A percentile compares a stretch with the other conserved stretches of the same genome.
phyloP scores from a whole-genome alignment of 345 rosid genomes.

The Bruguiera parviflora region DNA sequence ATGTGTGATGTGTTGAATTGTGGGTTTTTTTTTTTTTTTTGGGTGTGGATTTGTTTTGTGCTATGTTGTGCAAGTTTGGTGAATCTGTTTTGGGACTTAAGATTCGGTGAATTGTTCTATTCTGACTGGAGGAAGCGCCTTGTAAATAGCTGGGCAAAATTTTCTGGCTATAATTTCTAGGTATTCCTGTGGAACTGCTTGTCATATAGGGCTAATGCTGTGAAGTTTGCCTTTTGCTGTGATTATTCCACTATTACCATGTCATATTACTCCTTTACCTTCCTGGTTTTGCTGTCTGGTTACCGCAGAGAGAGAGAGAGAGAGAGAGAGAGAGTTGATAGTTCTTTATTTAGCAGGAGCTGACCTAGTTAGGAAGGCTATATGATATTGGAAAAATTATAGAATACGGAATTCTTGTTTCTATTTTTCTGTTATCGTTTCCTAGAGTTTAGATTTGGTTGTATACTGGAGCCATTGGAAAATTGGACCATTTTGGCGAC shows the following conservation, averaged over 20 bases:
- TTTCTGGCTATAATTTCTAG: no score
- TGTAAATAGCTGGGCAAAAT: no score
- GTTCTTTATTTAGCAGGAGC: neutral
- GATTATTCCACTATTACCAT: neutral
- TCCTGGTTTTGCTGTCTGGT: no score
- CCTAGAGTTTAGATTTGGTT: neutral
- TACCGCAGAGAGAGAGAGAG: no score
- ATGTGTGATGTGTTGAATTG: slow-evolving; percentile 9
- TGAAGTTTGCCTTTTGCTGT: neutral
- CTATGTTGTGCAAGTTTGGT: neutral
- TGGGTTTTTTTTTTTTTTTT: neutral
- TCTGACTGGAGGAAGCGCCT: neutral
- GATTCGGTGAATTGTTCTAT: neutral
- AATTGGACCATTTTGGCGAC: neutral
- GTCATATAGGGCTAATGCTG: neutral
- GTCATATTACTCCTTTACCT: neutral
- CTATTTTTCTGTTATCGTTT: neutral
- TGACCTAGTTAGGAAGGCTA: neutral
- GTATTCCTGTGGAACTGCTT: neutral
- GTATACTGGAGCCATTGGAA: no score
- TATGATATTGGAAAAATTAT: neutral
- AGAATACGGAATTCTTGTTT: neutral
- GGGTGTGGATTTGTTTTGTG: neutral
- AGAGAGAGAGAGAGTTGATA: no score
- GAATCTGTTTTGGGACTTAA: neutral